Evolutionary conservation across 2,329 filamentous ascomycete species (phyloP), one percentile per base, ranked within the genome.

Genomic region (Ceratocystis papillata): DNA sequence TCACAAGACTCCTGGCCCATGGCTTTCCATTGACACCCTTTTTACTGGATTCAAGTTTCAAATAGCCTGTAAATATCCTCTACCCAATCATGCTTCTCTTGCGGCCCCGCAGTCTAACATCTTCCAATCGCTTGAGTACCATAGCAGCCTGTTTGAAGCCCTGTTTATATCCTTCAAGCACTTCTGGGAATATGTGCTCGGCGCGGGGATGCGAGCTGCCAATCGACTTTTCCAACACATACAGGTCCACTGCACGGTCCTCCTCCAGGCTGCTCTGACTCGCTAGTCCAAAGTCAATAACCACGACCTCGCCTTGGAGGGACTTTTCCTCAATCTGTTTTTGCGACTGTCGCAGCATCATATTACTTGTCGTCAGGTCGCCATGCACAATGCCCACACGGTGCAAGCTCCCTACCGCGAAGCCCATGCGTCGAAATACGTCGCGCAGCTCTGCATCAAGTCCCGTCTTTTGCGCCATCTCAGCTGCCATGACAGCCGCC

Each of bases 1-100:
- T 22, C 46, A 20, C n/a, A 22, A 25, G 22, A 22, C 46, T 20
- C n/a, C 7, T n/a, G n/a, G 8, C 17, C 10, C 8, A 41, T 41
- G 10, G 37, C 37, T 41, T 1, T 60, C 46, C 46, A 17, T 25
- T 59, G 8, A 15, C 15, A 20, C 28, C 37, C 46, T 33, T 20
- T 59, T 17, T 7, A 33, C 15, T 59, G 10, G 30, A 33, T 33
- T 33, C 17, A 7, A 33, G 8, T n/a, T 20, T 8, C 17, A 17
- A 33, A 33, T 33, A 33, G 45, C 7, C 15, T 33, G 28, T 28
- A 28, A 2, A 63, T 28, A 2, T n/a, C 61, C 28, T 41, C 67
- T 59, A 97, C 33, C 94, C 94, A 70, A 99, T 75, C 94, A 99
- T 99, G 75, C 91, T 97, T 76, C 90, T 87, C 83, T 99, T 99